Base-by-base conservation (phyloP, 2,329 filamentous ascomycete genomes). In the Colletotrichum sojae region DNA sequence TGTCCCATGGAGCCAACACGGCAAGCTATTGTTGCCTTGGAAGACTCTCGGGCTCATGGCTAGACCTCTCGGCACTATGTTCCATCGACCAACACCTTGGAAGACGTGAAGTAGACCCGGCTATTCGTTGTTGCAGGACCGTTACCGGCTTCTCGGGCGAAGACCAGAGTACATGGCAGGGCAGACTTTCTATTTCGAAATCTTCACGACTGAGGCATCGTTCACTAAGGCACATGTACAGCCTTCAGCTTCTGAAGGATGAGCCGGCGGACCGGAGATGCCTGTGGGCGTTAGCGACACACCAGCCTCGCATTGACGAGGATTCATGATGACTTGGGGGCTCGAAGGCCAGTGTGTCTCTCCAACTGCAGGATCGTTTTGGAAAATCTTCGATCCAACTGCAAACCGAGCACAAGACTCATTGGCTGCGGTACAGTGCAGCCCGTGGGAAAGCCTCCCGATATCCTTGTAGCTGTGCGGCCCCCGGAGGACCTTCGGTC, bases 201-300 rank as follows among this genome's bases (percentile, higher is more conserved):
- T 20, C 25, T 45, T 25, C n/a, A 22, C 6, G 25, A n/a, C 52
- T 9, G 15, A 8, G 12, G 2, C n/a, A 27, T 22, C 8, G 31
- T 36, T 36, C 31, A 36, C 8, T 36, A 36, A 8, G 31, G 13
- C n/a, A 16, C 15, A 15, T 25, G 20, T 10, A 22, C 22, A n/a
- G 16, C 6, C 12, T 8, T 8, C 16, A 10, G 2, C 20, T 6
- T 3, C 36, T 31, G n/a, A 58, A 36, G 39, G 40, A 68, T 68
- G 67, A 70, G 40, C 64, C 53, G 64, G 54, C 53, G 63, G 63
- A 63, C 67, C 27, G 57, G 53, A 68, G 27, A 51, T 54, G 58
- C 61, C 54, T 69, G 20, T 40, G 6, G 4, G 15, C 18, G 36
- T 27, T 40, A 46, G 27, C 48, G 15, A 18, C 31, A 49, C 15